phyloP scores from a whole-genome alignment of 495 filamentous ascomycete species.

The Pseudotulostoma volvatum region DNA sequence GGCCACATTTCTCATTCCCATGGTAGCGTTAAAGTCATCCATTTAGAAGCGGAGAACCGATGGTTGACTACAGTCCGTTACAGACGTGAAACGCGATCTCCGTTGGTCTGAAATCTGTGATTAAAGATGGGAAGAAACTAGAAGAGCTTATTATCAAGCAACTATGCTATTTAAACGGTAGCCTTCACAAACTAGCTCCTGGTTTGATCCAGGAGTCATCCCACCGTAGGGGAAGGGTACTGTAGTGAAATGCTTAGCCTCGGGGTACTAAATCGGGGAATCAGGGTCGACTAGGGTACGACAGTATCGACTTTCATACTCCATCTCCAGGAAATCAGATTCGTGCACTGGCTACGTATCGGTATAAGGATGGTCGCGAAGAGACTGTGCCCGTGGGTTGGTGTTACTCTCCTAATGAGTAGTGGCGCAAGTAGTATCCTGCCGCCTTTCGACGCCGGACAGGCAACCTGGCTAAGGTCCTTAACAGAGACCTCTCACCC shows the following conservation, averaged over 20 bases:
- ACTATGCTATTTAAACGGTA: slow-evolving; percentile 9
- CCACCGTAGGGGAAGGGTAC: slow-evolving; percentile 1
- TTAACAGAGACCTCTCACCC: slow-evolving; percentile 12
- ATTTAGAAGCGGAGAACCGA: background rate
- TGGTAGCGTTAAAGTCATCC: background rate
- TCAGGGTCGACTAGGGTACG: background rate
- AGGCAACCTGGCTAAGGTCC: slow-evolving; percentile 8
- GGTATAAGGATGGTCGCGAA: background rate
- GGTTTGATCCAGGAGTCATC: slow-evolving; percentile 6
- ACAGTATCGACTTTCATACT: background rate
- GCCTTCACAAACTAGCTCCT: slow-evolving; percentile 9
- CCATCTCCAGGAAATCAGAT: slow-evolving; percentile 2
- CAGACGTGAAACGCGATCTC: background rate
- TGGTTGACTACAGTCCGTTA: too few relatives aligned
- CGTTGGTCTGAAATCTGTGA: slow-evolving; percentile 3
- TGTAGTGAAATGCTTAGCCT: background rate
- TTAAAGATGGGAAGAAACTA: slow-evolving; percentile 4
- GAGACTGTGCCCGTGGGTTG: slow-evolving; percentile 12
- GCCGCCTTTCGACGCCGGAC: slow-evolving; percentile 8
- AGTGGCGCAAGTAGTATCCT: slow-evolving; percentile 8
- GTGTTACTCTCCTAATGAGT: slow-evolving; percentile 10
- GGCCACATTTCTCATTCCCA: too few relatives aligned
- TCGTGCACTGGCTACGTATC: slow-evolving; percentile 8
- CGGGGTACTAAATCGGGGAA: background rate
- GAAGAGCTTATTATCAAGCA: slow-evolving; percentile 8